Conservation (phyloP, 1,139 yeast species). For the Yamadazyma triangularis region DNA sequence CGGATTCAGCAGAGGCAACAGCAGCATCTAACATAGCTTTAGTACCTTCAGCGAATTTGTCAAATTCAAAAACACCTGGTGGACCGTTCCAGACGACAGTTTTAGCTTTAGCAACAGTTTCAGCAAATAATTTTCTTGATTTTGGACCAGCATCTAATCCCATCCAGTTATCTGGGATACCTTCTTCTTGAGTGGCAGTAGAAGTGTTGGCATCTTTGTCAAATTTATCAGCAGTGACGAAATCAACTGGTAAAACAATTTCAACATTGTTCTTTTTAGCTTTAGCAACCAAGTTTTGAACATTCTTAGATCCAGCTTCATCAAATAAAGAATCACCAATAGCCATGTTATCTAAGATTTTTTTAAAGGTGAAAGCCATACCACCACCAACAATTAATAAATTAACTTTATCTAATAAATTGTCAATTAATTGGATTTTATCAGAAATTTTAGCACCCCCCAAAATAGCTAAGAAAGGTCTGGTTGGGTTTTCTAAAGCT, state of each 20-base stretch:
- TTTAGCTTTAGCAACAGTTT: constrained; percentile 83
- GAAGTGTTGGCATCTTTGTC: constrained; percentile 83
- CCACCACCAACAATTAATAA: constrained; percentile 95
- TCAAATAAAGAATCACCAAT: constrained; percentile 91
- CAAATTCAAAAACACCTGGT: constrained; percentile 98
- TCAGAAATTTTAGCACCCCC: constrained; percentile 99
- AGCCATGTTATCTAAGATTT: constrained; percentile 75
- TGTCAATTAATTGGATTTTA: constrained; percentile 95
- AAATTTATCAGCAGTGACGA: constrained; percentile 89
- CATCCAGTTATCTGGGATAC: constrained; percentile 91
- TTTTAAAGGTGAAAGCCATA: constrained; percentile 98
- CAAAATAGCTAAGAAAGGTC: constrained; percentile 95
- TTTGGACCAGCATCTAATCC: constrained; percentile 95
- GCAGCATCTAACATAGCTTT: constrained; percentile 82
- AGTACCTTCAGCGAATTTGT: constrained; percentile 84
- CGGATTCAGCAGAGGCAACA: constrained; percentile 78
- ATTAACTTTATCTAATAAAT: constrained; percentile 92
- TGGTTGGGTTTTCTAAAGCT: constrained; percentile 93
- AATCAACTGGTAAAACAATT: constrained; percentile 88
- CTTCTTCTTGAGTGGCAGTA: constrained; percentile 76
- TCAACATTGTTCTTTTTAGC: constrained; percentile 93
- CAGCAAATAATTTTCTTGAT: constrained; percentile 69
- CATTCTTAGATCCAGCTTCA: constrained; percentile 90
- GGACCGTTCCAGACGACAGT: constrained; percentile 99
- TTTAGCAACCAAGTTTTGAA: constrained; percentile 82